phyloP scores from a whole-genome alignment of 1,284 basidiomycete species.

The Stygiomarasmius scandens region DNA sequence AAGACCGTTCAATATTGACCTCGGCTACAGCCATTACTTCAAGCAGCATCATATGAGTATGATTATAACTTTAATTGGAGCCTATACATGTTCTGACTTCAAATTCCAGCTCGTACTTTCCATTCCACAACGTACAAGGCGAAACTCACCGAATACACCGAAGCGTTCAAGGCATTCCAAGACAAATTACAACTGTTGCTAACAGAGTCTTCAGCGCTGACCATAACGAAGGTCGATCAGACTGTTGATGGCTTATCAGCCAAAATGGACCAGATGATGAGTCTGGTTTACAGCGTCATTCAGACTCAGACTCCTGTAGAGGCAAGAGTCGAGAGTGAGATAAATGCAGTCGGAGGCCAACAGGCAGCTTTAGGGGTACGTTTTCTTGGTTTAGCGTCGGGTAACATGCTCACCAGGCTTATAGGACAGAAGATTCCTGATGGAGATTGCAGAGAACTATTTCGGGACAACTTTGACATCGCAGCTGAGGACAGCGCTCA shows the following conservation, averaged over 20 bases:
- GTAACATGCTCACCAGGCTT: too few relatives aligned
- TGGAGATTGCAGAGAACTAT: slow-evolving; percentile 18
- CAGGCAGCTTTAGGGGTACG: too few relatives aligned
- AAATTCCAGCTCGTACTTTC: slow-evolving; percentile 23
- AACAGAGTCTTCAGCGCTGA: slow-evolving; percentile 21
- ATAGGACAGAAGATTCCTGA: slow-evolving; percentile 24
- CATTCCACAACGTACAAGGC: slow-evolving; percentile 26
- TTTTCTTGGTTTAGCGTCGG: too few relatives aligned
- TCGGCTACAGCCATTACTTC: slow-evolving; percentile 26
- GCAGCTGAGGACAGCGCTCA: slow-evolving; percentile 18
- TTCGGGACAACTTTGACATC: slow-evolving; percentile 18
- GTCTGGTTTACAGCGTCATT: slow-evolving; percentile 16
- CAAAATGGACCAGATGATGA: slow-evolving; percentile 13
- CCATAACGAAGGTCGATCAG: slow-evolving; percentile 18
- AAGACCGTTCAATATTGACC: not conserved
- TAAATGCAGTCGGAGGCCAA: slow-evolving; percentile 23
- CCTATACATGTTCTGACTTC: not conserved
- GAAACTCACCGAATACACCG: slow-evolving; percentile 21
- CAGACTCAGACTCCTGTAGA: slow-evolving; percentile 20
- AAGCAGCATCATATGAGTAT: slow-evolving; percentile 25
- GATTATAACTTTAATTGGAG: not conserved
- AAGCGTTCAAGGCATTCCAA: slow-evolving; percentile 23
- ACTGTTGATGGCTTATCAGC: slow-evolving; percentile 13
- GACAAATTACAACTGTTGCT: slow-evolving; percentile 22
- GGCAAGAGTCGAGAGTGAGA: slow-evolving; percentile 14